Evolutionary conservation across 2,329 filamentous ascomycete genomes (phyloP).

Genomic region (Aspergillus sp.): DNA sequence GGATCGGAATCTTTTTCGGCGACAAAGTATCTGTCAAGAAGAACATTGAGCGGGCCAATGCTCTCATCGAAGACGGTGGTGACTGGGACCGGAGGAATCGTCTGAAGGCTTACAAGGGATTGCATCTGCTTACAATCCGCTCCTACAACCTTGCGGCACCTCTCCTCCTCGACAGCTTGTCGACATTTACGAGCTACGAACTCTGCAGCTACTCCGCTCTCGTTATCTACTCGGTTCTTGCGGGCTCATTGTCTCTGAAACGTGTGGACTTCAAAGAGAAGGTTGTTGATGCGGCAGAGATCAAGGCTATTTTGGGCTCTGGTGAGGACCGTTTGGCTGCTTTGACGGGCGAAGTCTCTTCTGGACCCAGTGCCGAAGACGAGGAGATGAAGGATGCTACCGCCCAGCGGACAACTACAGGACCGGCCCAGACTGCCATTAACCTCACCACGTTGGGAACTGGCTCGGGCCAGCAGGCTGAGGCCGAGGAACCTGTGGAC

Average conservation of each 20-base stretch:
- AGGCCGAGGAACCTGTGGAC: constrained; percentile 75
- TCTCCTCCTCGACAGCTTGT: constrained; percentile 89
- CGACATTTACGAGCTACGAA: constrained; percentile 97
- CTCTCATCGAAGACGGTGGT: constrained; percentile 86
- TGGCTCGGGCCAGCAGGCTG: constrained; percentile 58
- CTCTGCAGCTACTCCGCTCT: constrained; percentile 93
- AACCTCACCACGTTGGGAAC: constrained; percentile 80
- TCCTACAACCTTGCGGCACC: constrained; percentile 86
- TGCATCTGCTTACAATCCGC: constrained; percentile 86
- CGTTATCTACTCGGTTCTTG: constrained; percentile 91
- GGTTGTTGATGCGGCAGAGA: constrained; percentile 96
- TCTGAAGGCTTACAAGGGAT: constrained; percentile 95
- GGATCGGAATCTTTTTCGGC: constrained; percentile 90
- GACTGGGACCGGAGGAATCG: constrained; percentile 98
- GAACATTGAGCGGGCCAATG: constrained; percentile 80
- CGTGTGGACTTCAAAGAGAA: constrained; percentile 98
- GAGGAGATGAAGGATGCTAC: constrained; percentile 65
- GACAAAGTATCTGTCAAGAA: constrained; percentile 91
- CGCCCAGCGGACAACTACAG: constrained; percentile 45
- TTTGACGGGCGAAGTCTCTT: constrained; percentile 70
- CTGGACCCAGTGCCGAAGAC: constrained; percentile 69
- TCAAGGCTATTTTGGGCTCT: constrained; percentile 91
- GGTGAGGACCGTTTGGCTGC: constrained; percentile 81
- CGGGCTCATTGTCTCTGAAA: constrained; percentile 89
- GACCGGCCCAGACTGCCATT: constrained; percentile 61